A percentile compares a stretch with the other conserved stretches of the same genome.
Evolutionary conservation across 2,329 filamentous ascomycete genomes (phyloP).

Genomic region (Pseudocercospora ulei): DNA sequence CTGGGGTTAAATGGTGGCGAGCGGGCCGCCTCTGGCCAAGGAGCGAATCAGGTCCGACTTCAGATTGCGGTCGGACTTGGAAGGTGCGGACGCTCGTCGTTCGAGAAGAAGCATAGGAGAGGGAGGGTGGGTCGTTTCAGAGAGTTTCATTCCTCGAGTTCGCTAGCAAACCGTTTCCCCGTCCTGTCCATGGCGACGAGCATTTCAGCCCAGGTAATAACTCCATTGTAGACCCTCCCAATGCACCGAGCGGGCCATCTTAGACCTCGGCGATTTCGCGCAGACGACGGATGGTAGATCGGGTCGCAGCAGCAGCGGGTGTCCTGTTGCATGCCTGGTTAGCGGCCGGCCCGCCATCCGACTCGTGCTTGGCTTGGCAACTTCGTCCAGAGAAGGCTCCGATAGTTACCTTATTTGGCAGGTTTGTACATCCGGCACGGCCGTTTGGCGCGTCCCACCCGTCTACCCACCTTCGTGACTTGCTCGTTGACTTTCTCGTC

Average conservation of each 20-base stretch:
- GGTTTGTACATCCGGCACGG: no score
- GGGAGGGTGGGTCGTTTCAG: conserved; percentile 17
- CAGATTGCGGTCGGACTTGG: neutral
- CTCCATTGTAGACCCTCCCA: conserved; percentile 26
- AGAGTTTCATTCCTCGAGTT: conserved; percentile 25
- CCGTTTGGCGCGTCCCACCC: no score
- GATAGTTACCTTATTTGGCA: no score
- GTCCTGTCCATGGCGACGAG: conserved; percentile 20
- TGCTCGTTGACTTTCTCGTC: no score
- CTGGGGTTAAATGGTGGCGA: neutral
- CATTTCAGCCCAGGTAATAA: conserved; percentile 22
- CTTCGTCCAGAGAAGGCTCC: no score
- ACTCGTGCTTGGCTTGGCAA: neutral
- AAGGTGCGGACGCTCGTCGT: conserved; percentile 10
- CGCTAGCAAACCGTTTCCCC: conserved; percentile 24
- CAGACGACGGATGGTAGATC: conserved; percentile 93
- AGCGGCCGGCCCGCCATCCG: conserved; percentile 7
- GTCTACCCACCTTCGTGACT: no score
- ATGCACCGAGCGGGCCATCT: conserved; percentile 29
- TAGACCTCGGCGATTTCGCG: conserved; percentile 96
- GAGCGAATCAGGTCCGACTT: conserved; percentile 4
- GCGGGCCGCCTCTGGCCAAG: no score
- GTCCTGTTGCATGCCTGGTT: conserved; percentile 49
- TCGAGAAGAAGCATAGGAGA: conserved; percentile 6
- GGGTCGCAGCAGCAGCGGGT: conserved; percentile 83